A percentile compares a stretch with the other conserved stretches of the same genome.
phyloP scores from a whole-genome alignment of 2,329 filamentous ascomycete genomes.

The Aspergillus eucalypticola region DNA sequence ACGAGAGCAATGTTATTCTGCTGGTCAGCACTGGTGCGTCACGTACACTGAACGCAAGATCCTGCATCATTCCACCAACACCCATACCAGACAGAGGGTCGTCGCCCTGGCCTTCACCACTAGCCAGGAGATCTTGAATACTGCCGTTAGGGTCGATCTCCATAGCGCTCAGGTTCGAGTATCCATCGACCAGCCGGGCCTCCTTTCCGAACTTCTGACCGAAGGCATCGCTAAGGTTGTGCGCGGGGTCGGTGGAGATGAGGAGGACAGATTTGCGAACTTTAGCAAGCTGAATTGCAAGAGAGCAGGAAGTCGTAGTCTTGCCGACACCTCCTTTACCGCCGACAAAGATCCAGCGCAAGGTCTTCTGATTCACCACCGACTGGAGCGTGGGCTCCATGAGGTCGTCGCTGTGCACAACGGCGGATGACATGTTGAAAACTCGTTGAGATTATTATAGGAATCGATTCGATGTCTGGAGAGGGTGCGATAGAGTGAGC shows the following conservation, averaged over 20 bases:
- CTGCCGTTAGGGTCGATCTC: conserved; percentile 98
- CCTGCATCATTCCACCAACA: conserved; percentile 97
- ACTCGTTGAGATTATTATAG: background rate
- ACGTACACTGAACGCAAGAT: conserved; percentile 84
- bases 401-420: conserved; percentile 61
- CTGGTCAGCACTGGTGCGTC: background rate
- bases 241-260: conserved; percentile 96
- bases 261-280: conserved; percentile 93
- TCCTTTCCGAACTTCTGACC: conserved; percentile 99
- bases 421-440: conserved; percentile 44
- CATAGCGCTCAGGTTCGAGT: conserved; percentile 94
- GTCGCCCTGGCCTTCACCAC: conserved; percentile 61
- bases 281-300: conserved; percentile 95
- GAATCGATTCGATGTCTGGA: background rate
- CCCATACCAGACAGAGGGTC: conserved; percentile 70
- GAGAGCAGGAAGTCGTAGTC: conserved; percentile 98
- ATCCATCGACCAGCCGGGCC: conserved; percentile 86
- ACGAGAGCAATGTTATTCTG: background rate
- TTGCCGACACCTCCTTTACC: conserved; percentile 98
- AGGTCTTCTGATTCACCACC: conserved; percentile 89
- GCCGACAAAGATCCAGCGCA: conserved; percentile 98
- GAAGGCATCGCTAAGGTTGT: conserved; percentile 97
- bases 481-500: background rate
- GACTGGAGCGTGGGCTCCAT: conserved; percentile 92
- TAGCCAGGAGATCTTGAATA: conserved; percentile 90